Base-by-base conservation (phyloP, 805 yeast genomes). In the Lipomyces oligophaga region DNA sequence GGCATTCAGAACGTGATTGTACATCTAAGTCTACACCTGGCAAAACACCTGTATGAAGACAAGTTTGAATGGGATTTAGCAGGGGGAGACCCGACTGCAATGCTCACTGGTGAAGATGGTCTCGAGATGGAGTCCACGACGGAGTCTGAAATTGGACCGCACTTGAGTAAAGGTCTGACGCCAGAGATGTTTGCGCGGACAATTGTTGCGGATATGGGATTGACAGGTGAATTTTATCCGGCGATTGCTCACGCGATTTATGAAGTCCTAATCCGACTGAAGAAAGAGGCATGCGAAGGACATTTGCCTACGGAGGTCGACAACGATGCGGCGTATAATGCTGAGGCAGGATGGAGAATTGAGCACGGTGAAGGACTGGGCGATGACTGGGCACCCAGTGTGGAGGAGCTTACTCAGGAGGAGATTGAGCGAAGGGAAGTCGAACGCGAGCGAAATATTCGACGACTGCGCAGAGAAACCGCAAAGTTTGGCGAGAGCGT, bases 351-450 rank as follows among this genome's bases (percentile, higher is more conserved):
- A 36, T 67, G 77, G 69, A 78, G 89, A 62, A 75, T 74, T 60
- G 96, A 83, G 60, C 75, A 78, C 25, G n/a, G n/a, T n/a, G 93
- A 83, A 60, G 79, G 79, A 41, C 74, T 85, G 21, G 95, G 95
- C 26, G 84, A 80, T 30, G 72, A 69, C 11, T 93, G 96, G 94
- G 81, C 82, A 44, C 98, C 98, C 22, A 75, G 79, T 34, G 83
- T 90, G 5, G 97, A 90, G 65, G 78, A 79, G 11, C 73, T 93
- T 49, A 80, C 93, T 1, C 89, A 85, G 44, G 87, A 89, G 78
- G 98, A 93, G 66, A 86, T 93, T 47, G 97, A 90, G 63, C 83
- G 83, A 67, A 77, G 97, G 57, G 97, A 93, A 63, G 87, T 88
- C 58, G 98, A 93, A 67, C 80, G 94, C 61, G 96, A 89, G 59